phyloP scores from a whole-genome alignment of 2,329 filamentous ascomycete genomes.

The Fusarium kyushuense region DNA sequence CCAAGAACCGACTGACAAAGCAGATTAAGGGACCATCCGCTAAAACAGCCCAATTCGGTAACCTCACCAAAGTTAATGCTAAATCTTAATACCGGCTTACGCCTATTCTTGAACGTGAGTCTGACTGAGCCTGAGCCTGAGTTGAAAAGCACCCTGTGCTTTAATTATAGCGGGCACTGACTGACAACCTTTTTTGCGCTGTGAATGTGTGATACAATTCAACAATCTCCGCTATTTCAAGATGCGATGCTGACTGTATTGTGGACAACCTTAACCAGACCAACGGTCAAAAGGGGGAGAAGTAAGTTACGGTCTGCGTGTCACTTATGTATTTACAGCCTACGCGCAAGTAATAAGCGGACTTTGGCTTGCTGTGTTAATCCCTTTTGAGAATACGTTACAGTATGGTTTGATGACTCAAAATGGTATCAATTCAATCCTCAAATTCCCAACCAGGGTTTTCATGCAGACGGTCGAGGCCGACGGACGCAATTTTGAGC shows the following conservation, averaged over 20 bases:
- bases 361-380: constrained; percentile 13
- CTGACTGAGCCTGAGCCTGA: constrained; percentile 1
- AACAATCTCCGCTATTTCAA: constrained; percentile 37
- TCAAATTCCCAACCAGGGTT: constrained; percentile 5
- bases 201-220: neutral
- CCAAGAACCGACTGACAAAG: constrained; percentile 34
- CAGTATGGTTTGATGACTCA: constrained; percentile 19
- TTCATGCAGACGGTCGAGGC: constrained; percentile 19
- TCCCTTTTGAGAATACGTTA: constrained; percentile 19
- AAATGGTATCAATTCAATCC: neutral
- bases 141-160: neutral
- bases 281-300: constrained; percentile 30
- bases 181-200: constrained; percentile 13
- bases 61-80: neutral
- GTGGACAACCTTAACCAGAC: constrained; percentile 42
- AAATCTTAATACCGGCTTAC: constrained; percentile 16
- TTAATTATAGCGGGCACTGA: constrained; percentile 11
- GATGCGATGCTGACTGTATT: constrained; percentile 33
- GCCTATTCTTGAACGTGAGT: constrained; percentile 8
- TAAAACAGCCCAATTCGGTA: constrained; percentile 23
- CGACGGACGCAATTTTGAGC: constrained; percentile 13
- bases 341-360: constrained; percentile 14
- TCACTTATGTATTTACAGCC: constrained; percentile 15
- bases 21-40: constrained; percentile 38
- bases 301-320: constrained; percentile 15